These are phyloP conservation scores for Pichia sp. DNA, from an alignment of 1,139 yeast species.

Conservation along the genomic window DNA sequence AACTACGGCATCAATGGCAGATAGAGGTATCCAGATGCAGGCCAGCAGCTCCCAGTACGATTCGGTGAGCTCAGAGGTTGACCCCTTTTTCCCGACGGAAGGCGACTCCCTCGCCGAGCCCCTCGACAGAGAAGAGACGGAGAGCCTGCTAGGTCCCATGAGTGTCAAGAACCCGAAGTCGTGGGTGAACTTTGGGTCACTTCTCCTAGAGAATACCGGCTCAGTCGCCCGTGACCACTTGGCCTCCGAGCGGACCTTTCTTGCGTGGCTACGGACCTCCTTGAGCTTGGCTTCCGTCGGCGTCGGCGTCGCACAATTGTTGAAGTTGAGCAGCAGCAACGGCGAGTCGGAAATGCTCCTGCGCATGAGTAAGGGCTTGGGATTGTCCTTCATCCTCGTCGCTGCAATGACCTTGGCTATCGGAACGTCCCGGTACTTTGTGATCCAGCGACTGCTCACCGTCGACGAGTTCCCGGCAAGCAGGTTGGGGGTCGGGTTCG, in stretches of 20 bases:
- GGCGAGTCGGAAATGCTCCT: conserved; percentile 1
- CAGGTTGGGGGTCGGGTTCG: conserved; percentile 12
- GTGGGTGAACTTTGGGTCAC: conserved; percentile 31
- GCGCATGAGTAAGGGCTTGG: conserved; percentile 19
- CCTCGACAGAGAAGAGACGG: conserved; percentile 7
- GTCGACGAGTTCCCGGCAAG: conserved; percentile 46
- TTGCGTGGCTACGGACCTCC: conserved; percentile 38
- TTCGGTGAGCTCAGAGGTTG: neutral
- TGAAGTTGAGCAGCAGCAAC: conserved; percentile 34
- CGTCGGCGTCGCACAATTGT: conserved; percentile 51
- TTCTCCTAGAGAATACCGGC: conserved; percentile 43
- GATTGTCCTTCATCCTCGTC: conserved; percentile 17
- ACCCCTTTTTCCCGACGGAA: conserved; percentile 4
- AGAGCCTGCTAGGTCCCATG: conserved; percentile 9
- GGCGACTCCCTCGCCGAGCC: neutral
- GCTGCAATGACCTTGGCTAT: conserved; percentile 14
- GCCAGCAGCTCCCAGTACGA: neutral
- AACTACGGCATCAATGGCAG: neutral
- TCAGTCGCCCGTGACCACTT: conserved; percentile 48
- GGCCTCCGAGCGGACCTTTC: conserved; percentile 35
- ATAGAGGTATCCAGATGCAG: neutral
- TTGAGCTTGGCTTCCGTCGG: conserved; percentile 54
- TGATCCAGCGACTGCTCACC: conserved; percentile 39
- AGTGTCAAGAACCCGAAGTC: conserved; percentile 21
- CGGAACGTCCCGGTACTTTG: conserved; percentile 19